Evolutionary conservation across 1,139 yeast species (phyloP), one percentile per base, ranked within the genome.

Genomic region (Barnettozyma hawaiiensis): DNA sequence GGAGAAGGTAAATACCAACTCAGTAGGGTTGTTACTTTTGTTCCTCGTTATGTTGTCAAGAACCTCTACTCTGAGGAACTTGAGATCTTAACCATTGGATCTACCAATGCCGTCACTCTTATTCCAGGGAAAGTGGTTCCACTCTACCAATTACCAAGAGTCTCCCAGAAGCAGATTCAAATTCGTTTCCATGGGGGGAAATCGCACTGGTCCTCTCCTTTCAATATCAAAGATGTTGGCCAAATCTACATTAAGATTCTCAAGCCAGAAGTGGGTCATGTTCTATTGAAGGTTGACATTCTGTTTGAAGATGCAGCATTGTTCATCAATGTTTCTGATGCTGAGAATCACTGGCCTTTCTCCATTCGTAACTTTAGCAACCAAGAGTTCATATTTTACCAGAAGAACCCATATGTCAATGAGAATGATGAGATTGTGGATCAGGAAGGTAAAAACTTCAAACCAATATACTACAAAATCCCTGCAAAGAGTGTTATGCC

Each of bases 401-500:
- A 94, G 60, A 76, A 85, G 31, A 84, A 89, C 63, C 96, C 97
- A 0, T 76, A 80, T 52, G 67, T 84, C 33, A 82, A 84, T 55
- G 85, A 77, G 37, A 78, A 81, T 52, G 95, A 92, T 8, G 85
- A 78, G 46, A 68, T 76, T 41, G 49, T 57, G 11, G 54, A 52
- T 7, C 68, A 67, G n/a, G 42, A 40, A 11, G 50, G 47, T 1
- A 52, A 52, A 11, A 60, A 60, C 12, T 85, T 79, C 59, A 80
- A 79, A 50, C 94, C 94, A 3, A 71, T 87, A 20, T 79, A 74
- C 55, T 92, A 90, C 59, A 75, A 77, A 45, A 73, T 90, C 20
- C 97, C 97, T 0, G 80, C 95, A 1, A 81, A 78, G 59, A 86
- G 96, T 66, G 95, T 87, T 2, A 94, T 94, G 98, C 97, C 97